These are phyloP conservation scores for Gilbertella persicaria DNA, from an alignment of 371 early-diverging fungal species.

Conservation along the genomic window DNA sequence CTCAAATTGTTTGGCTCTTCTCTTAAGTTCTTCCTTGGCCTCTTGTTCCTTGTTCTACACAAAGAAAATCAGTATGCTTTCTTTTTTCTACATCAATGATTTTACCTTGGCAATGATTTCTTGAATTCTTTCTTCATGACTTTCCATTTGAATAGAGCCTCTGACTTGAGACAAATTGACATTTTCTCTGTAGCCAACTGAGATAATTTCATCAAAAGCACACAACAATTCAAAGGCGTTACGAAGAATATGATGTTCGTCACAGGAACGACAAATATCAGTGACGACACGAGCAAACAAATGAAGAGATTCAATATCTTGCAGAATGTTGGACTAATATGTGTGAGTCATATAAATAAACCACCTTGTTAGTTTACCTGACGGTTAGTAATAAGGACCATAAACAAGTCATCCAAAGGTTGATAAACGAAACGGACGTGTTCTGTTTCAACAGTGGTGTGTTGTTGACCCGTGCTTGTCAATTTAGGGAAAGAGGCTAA, in stretches of 20 bases:
- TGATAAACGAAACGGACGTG: slow-evolving; percentile 96
- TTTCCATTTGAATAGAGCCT: slow-evolving; percentile 94
- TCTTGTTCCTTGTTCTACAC: slow-evolving; percentile 92
- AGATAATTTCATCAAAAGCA: slow-evolving; percentile 96
- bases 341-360: background rate
- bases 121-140: slow-evolving; percentile 95
- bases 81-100: background rate
- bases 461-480: slow-evolving; percentile 88
- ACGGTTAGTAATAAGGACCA: slow-evolving; percentile 87
- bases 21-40: slow-evolving; percentile 93
- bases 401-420: slow-evolving; percentile 93
- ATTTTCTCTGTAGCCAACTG: slow-evolving; percentile 86
- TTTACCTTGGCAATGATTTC: slow-evolving; percentile 89
- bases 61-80: background rate
- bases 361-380: slow-evolving; percentile 19
- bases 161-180: slow-evolving; percentile 85
- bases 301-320: slow-evolving; percentile 94
- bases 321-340: slow-evolving; percentile 75
- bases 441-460: slow-evolving; percentile 96
- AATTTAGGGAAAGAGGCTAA: slow-evolving; percentile 96
- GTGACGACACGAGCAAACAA: slow-evolving; percentile 92
- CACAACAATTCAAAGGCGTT: slow-evolving; percentile 87
- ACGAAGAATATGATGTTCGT: slow-evolving; percentile 69
- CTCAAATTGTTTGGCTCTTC: slow-evolving; percentile 90
- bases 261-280: slow-evolving; percentile 88